Evolutionary conservation across 805 yeast genomes (phyloP).

Genomic region (Metschnikowia kunwiensis): DNA sequence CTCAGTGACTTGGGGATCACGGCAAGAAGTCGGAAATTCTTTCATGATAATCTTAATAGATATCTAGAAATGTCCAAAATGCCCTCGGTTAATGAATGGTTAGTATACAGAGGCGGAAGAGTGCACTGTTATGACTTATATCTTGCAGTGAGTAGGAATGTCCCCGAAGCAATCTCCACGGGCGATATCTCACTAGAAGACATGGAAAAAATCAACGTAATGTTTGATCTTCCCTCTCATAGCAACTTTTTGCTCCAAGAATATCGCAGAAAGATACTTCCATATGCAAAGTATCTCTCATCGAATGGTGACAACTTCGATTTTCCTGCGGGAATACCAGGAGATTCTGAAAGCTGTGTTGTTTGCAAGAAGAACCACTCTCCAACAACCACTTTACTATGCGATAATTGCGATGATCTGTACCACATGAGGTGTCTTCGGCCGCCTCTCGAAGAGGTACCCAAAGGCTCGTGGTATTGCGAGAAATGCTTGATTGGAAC

Average conservation of each 20-base stretch:
- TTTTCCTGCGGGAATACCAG: conserved; percentile 30
- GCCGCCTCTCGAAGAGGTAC: conserved; percentile 52
- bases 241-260: conserved; percentile 21
- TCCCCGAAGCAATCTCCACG: conserved; percentile 7
- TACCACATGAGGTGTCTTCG: conserved; percentile 68
- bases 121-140: conserved; percentile 40
- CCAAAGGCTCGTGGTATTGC: conserved; percentile 73
- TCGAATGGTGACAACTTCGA: conserved; percentile 26
- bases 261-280: conserved; percentile 24
- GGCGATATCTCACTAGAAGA: conserved; percentile 18
- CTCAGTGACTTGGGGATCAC: conserved; percentile 60
- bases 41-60: conserved; percentile 58
- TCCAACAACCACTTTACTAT: conserved; percentile 50
- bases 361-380: conserved; percentile 47
- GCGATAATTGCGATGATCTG: conserved; percentile 71
- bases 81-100: conserved; percentile 22
- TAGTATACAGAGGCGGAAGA: conserved; percentile 16
- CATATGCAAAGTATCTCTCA: conserved; percentile 34
- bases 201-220: conserved; percentile 24
- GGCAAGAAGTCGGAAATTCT: conserved; percentile 61
- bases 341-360: conserved; percentile 37
- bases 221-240: conserved; percentile 21
- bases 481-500: conserved; percentile 81
- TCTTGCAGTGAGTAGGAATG: conserved; percentile 27
- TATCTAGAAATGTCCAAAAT: conserved; percentile 47